Percentiles rank a stretch among this genome's conserved stretches.
Conservation (phyloP, 306 rosid species). For the Boehmeria nivea region DNA sequence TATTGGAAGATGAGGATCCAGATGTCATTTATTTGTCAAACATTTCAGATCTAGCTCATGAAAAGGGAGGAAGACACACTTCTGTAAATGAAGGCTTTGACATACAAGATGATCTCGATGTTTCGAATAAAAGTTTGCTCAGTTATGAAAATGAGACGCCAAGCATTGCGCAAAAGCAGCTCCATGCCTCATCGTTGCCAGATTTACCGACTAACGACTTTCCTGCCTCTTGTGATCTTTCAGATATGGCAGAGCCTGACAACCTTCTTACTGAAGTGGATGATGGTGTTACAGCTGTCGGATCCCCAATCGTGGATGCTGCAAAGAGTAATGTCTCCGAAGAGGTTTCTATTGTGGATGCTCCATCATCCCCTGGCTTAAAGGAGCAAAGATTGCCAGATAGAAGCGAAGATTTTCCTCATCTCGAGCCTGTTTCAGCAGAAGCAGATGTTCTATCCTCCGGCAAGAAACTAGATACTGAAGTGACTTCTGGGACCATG, state of each 20-base stretch:
- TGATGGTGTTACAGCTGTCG: constrained; percentile 22
- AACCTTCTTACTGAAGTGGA: constrained; percentile 18
- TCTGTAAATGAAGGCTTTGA: constrained; percentile 29
- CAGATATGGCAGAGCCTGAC: constrained; percentile 19
- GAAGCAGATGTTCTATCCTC: constrained; percentile 25
- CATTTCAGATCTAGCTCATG: constrained; percentile 36
- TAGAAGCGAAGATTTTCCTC: constrained; percentile 25
- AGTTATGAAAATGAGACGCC: constrained; percentile 28
- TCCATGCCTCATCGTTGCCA: constrained; percentile 29
- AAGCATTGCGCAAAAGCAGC: constrained; percentile 27
- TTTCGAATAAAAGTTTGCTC: constrained; percentile 24
- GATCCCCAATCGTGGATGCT: constrained; percentile 29
- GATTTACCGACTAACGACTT: constrained; percentile 29
- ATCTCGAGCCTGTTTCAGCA: constrained; percentile 29
- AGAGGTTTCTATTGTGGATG: constrained; percentile 18
- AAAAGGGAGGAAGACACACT: constrained; percentile 21
- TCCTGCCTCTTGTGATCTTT: constrained; percentile 18
- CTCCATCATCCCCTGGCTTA: constrained; percentile 22
- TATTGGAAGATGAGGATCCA: constrained; percentile 31
- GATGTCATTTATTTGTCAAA: constrained; percentile 22
- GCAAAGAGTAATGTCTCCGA: constrained; percentile 14
- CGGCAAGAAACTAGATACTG: constrained; percentile 21
- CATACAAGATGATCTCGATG: constrained; percentile 31
- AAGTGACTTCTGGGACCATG: constrained; percentile 31
- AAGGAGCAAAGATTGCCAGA: constrained; percentile 26